phyloP scores from a whole-genome alignment of 805 yeast species.

The Blastobotrys chiropterorum region DNA sequence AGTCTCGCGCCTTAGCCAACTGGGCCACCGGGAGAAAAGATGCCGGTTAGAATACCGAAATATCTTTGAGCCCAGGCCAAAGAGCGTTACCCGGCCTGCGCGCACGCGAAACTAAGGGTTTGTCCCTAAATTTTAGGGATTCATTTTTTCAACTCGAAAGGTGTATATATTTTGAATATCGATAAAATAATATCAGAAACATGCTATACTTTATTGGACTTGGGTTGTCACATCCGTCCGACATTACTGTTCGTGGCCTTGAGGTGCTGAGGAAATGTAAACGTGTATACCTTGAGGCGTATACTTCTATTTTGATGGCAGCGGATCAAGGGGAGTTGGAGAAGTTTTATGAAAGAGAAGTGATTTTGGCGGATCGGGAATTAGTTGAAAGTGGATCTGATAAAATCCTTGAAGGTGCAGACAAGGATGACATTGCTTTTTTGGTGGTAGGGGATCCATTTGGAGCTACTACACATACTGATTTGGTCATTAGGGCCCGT shows the following conservation, averaged over 20 bases:
- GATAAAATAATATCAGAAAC: slow-evolving; percentile 8
- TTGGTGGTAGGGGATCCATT: slow-evolving; percentile 96
- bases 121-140: no score
- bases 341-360: slow-evolving; percentile 76
- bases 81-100: no score
- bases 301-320: slow-evolving; percentile 92
- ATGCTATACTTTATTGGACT: slow-evolving; percentile 91
- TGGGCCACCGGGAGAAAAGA: slow-evolving; percentile 25
- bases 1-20: no score
- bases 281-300: slow-evolving; percentile 91
- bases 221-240: slow-evolving; percentile 83
- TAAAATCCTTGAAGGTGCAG: slow-evolving; percentile 68
- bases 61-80: no score
- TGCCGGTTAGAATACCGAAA: no score
- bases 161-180: no score
- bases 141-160: no score
- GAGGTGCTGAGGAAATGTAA: slow-evolving; percentile 77
- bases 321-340: slow-evolving; percentile 73
- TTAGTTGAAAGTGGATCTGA: slow-evolving; percentile 88
- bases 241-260: slow-evolving; percentile 91
- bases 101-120: no score
- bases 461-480: slow-evolving; percentile 98
- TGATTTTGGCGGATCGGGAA: slow-evolving; percentile 89
- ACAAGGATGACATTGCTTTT: slow-evolving; percentile 80
- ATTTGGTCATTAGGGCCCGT: slow-evolving; percentile 84